These are phyloP conservation scores for Porphyrellus sp. DNA, from an alignment of 1,284 basidiomycete genomes.

Conservation along the genomic window DNA sequence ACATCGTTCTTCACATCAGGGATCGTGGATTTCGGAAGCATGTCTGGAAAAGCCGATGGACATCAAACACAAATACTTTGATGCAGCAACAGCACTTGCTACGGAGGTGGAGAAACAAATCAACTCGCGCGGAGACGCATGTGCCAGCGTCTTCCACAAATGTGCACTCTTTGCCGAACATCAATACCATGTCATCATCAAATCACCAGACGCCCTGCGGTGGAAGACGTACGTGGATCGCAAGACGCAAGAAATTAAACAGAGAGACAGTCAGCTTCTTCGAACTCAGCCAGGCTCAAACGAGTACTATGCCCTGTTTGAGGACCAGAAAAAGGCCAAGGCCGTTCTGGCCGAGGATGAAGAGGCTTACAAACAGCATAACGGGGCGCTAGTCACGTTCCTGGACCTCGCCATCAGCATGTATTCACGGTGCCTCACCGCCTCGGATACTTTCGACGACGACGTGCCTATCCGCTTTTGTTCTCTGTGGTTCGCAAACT, in stretches of 20 bases:
- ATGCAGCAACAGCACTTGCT: constrained; percentile 52
- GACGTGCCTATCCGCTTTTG: constrained; percentile 78
- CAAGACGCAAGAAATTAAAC: constrained; percentile 61
- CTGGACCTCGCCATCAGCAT: constrained; percentile 76
- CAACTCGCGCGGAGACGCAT: constrained; percentile 31
- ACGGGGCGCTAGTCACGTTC: constrained; percentile 59
- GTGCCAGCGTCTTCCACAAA: constrained; percentile 73
- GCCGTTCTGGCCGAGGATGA: constrained; percentile 53
- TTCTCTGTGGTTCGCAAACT: constrained; percentile 91
- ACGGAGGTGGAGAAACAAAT: constrained; percentile 24
- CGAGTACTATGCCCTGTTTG: constrained; percentile 25
- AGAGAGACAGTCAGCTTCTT: constrained; percentile 45
- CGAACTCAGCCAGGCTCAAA: constrained; percentile 29
- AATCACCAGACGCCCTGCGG: constrained; percentile 71
- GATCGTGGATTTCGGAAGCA: constrained; percentile 86
- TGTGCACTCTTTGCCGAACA: constrained; percentile 88
- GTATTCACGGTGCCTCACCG: constrained; percentile 73
- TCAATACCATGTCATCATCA: constrained; percentile 71
- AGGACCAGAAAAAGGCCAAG: constrained; percentile 41
- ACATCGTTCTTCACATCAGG: constrained; percentile 45
- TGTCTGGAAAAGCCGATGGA: constrained; percentile 79
- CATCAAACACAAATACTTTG: constrained; percentile 72
- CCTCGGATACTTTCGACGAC: constrained; percentile 74
- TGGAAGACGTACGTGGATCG: constrained; percentile 74
- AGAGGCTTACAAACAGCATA: constrained; percentile 59